Conservation (phyloP, 108 stramenopile species). For the Cyclotella sp. region DNA sequence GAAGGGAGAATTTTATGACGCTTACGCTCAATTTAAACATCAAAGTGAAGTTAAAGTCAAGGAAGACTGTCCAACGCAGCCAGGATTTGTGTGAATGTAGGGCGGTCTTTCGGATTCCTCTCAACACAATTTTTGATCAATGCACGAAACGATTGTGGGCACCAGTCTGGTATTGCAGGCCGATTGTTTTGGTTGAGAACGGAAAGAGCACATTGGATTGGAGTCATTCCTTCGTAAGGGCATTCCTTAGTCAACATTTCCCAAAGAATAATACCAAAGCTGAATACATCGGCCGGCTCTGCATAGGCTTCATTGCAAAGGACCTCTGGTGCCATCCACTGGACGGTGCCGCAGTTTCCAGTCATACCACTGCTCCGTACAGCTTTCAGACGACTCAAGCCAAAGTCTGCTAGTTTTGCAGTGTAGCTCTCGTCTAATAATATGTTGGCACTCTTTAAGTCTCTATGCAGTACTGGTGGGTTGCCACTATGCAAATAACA, state of each 20-base stretch:
- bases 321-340: slow-evolving; percentile 97
- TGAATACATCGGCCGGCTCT: slow-evolving; percentile 88
- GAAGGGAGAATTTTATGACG: no score
- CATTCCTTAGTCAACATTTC: slow-evolving; percentile 86
- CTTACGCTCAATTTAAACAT: no score
- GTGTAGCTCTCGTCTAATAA: slow-evolving; percentile 87
- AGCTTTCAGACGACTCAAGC: slow-evolving; percentile 87
- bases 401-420: slow-evolving; percentile 96
- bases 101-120: slow-evolving; percentile 68
- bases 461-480: slow-evolving; percentile 93
- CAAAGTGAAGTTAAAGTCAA: no score
- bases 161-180: slow-evolving; percentile 86
- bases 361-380: slow-evolving; percentile 82
- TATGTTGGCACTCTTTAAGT: slow-evolving; percentile 92
- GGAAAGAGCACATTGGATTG: slow-evolving; percentile 88
- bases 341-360: slow-evolving; percentile 93
- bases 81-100: slow-evolving; percentile 77
- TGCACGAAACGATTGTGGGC: slow-evolving; percentile 72
- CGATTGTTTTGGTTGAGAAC: slow-evolving; percentile 85
- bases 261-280: slow-evolving; percentile 87
- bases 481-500: slow-evolving; percentile 90
- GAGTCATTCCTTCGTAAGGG: slow-evolving; percentile 90
- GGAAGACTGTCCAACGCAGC: slow-evolving; percentile 72
- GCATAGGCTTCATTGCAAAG: slow-evolving; percentile 79
- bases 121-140: slow-evolving; percentile 80